Conservation (phyloP, 352 stramenopile species). For the Phytophthora meadii region DNA sequence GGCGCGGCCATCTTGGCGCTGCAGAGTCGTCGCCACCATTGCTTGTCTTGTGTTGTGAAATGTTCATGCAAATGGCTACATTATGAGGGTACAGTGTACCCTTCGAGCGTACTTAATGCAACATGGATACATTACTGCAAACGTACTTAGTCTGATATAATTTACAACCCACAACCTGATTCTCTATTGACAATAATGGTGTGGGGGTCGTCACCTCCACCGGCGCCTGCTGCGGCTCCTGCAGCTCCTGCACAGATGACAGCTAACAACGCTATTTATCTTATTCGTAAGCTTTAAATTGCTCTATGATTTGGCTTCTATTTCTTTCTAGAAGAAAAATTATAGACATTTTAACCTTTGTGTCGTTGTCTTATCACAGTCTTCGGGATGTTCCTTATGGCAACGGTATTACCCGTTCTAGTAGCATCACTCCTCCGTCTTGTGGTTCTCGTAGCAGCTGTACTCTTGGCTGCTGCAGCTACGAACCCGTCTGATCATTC, state of each 20-base stretch:
- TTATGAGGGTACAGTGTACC: background rate
- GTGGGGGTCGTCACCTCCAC: slow-evolving; percentile 20
- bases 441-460: slow-evolving; percentile 35
- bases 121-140: background rate
- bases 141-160: slow-evolving; percentile 8
- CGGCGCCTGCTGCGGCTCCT: slow-evolving; percentile 13
- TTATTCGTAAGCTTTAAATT: slow-evolving; percentile 55
- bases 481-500: slow-evolving; percentile 78
- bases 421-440: slow-evolving; percentile 52
- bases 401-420: slow-evolving; percentile 68
- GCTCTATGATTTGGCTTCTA: background rate
- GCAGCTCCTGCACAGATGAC: slow-evolving; percentile 40
- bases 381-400: slow-evolving; percentile 76
- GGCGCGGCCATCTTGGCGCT: slow-evolving; percentile 69
- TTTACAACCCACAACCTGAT: slow-evolving; percentile 18
- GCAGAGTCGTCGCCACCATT: slow-evolving; percentile 49
- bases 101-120: too few relatives aligned
- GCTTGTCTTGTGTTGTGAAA: slow-evolving; percentile 18
- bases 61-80: slow-evolving; percentile 20
- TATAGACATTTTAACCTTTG: slow-evolving; percentile 14
- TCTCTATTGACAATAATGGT: slow-evolving; percentile 22
- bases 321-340: slow-evolving; percentile 7
- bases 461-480: slow-evolving; percentile 38
- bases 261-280: slow-evolving; percentile 72
- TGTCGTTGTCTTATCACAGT: slow-evolving; percentile 29